A percentile compares a stretch with the other conserved stretches of the same genome.
Evolutionary conservation across 352 stramenopile species (phyloP).

Genomic region (Globisporangium emineosum): DNA sequence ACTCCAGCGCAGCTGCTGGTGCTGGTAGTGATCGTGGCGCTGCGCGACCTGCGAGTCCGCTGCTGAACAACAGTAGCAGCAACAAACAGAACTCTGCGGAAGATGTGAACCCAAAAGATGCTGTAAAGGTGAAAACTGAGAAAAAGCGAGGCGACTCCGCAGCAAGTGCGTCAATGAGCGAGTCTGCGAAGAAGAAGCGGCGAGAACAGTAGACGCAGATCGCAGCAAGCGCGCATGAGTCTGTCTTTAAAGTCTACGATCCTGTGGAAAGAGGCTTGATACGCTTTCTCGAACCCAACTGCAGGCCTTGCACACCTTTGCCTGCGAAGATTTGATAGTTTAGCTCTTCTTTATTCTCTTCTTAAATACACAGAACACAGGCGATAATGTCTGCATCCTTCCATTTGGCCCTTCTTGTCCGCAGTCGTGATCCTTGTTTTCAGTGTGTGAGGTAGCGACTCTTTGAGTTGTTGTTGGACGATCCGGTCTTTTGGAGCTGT

Average conservation of each 20-base stretch:
- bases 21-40: background rate
- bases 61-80: conserved; percentile 5
- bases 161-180: conserved; percentile 6
- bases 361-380: conserved; percentile 8
- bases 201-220: conserved; percentile 40
- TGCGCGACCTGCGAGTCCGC: conserved; percentile 3
- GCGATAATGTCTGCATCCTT: conserved; percentile 4
- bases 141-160: conserved; percentile 26
- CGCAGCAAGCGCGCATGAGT: background rate
- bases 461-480: conserved; percentile 36
- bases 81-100: conserved; percentile 11
- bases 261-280: background rate
- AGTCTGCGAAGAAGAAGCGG: conserved; percentile 52
- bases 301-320: background rate
- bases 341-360: background rate
- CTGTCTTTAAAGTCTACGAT: background rate
- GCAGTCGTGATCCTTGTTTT: conserved; percentile 6
- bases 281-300: background rate
- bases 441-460: conserved; percentile 69
- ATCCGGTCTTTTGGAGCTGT: conserved; percentile 65
- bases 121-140: conserved; percentile 28
- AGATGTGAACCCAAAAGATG: conserved; percentile 18
- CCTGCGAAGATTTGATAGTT: background rate
- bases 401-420: background rate
- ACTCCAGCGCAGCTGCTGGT: conserved; percentile 25